Evolutionary conservation across 176 grass and related monocot species (phyloP).

Genomic region (Oryza longistaminata): DNA sequence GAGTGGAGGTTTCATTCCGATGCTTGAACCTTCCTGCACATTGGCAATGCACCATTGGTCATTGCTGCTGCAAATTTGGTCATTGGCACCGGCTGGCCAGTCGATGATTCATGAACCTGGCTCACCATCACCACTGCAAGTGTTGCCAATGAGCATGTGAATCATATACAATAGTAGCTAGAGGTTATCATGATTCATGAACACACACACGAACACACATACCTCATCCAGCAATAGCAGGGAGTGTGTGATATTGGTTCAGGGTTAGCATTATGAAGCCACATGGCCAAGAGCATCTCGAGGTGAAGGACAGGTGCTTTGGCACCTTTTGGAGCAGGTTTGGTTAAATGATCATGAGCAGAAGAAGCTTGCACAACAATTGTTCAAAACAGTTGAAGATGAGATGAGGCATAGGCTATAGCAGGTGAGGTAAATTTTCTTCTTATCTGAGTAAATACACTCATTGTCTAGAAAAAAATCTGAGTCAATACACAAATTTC

Average conservation of each 20-base stretch:
- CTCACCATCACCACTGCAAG: not conserved
- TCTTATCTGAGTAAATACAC: not conserved
- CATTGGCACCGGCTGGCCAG: not conserved
- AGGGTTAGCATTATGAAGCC: slow-evolving; percentile 24
- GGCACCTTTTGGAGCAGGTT: not conserved
- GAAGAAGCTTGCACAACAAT: slow-evolving; percentile 24
- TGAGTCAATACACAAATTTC: not conserved
- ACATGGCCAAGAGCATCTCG: slow-evolving; percentile 32
- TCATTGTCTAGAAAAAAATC: not conserved
- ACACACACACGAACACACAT: slow-evolving; percentile 9
- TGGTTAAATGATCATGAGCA: slow-evolving; percentile 25
- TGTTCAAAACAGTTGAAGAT: slow-evolving; percentile 16
- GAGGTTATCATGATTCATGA: slow-evolving; percentile 18
- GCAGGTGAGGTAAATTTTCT: not conserved
- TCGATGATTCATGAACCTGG: slow-evolving; percentile 6
- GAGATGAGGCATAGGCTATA: not conserved
- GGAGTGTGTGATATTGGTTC: not conserved
- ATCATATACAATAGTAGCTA: slow-evolving; percentile 19
- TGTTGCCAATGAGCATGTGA: slow-evolving; percentile 15
- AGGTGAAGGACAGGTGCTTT: slow-evolving; percentile 21
- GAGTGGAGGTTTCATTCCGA: slow-evolving; percentile 43
- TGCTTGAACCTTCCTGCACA: slow-evolving; percentile 30
- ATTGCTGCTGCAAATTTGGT: slow-evolving; percentile 45
- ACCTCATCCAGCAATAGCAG: slow-evolving; percentile 7
- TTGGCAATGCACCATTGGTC: slow-evolving; percentile 15